phyloP scores from a whole-genome alignment of 495 filamentous ascomycete genomes.

The Neurospora intermedia region DNA sequence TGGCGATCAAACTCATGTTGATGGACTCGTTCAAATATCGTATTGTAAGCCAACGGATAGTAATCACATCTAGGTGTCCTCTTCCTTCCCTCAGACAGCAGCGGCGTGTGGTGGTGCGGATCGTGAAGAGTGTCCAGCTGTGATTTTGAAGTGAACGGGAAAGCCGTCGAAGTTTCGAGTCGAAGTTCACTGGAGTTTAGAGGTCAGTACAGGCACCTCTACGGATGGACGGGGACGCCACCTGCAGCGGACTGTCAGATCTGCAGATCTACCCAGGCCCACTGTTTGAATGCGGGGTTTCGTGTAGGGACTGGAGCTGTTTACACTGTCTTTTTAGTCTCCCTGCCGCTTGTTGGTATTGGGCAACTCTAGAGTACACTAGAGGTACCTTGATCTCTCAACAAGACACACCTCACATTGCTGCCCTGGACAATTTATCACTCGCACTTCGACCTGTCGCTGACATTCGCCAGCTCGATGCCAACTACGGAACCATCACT shows the following conservation, averaged over 20 bases:
- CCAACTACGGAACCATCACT: background rate
- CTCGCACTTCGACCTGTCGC: background rate
- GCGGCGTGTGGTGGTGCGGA: background rate
- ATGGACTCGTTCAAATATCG: background rate
- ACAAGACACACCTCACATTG: background rate
- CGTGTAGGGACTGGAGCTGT: background rate
- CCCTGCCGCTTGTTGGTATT: background rate
- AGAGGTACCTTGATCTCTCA: background rate
- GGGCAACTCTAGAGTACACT: background rate
- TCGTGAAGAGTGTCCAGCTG: background rate
- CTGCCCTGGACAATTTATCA: background rate
- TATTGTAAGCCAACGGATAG: background rate
- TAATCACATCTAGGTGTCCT: background rate
- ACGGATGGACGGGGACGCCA: background rate
- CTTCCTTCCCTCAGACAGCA: background rate
- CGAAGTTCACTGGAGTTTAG: background rate
- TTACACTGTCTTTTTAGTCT: background rate
- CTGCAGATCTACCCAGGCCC: background rate
- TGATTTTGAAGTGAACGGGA: background rate
- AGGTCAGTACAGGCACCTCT: background rate
- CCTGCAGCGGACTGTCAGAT: background rate
- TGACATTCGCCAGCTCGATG: background rate
- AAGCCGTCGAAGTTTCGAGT: background rate
- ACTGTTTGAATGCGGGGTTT: background rate
- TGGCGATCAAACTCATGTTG: background rate